Conservation (phyloP, 768 basidiomycete genomes). For the Leccinum disarticulatum region DNA sequence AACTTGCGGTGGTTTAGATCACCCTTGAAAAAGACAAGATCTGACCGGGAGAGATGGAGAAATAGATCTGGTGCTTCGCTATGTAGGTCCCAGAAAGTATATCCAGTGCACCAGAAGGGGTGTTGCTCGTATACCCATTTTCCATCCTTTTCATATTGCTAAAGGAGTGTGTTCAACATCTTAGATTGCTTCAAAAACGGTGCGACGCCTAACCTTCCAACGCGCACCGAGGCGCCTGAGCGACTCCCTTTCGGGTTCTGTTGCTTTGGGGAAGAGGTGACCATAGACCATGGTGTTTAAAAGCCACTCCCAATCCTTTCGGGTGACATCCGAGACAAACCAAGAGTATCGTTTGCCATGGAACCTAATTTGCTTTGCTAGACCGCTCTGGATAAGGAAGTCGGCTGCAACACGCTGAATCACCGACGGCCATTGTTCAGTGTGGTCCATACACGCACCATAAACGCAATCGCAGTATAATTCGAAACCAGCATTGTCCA, state of each 20-base stretch:
- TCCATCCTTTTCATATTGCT: slow-evolving; percentile 91
- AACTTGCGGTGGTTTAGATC: slow-evolving; percentile 92
- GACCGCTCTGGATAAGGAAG: slow-evolving; percentile 88
- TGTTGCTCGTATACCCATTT: slow-evolving; percentile 95
- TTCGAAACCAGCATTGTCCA: slow-evolving; percentile 86
- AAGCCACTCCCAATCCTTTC: slow-evolving; percentile 93
- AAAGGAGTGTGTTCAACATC: slow-evolving; percentile 6
- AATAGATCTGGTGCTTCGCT: slow-evolving; percentile 88
- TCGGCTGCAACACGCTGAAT: slow-evolving; percentile 60
- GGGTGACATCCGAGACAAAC: slow-evolving; percentile 94
- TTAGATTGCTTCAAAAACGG: background rate
- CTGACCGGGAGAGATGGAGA: slow-evolving; percentile 84
- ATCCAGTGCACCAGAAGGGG: slow-evolving; percentile 95
- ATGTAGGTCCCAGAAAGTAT: slow-evolving; percentile 88
- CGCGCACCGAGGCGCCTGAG: slow-evolving; percentile 75
- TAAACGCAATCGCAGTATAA: slow-evolving; percentile 86
- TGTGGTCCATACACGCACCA: slow-evolving; percentile 44
- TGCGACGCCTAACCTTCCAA: slow-evolving; percentile 69
- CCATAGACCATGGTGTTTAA: slow-evolving; percentile 87
- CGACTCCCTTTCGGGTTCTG: slow-evolving; percentile 78
- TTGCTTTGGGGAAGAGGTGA: slow-evolving; percentile 83
- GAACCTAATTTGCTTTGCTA: slow-evolving; percentile 83
- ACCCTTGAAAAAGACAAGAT: slow-evolving; percentile 94
- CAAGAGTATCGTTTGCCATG: slow-evolving; percentile 95
- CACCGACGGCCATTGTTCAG: background rate